A percentile compares a stretch with the other conserved stretches of the same genome.
Conservation (phyloP, 345 rosid species). For the Sisymbrium irio region DNA sequence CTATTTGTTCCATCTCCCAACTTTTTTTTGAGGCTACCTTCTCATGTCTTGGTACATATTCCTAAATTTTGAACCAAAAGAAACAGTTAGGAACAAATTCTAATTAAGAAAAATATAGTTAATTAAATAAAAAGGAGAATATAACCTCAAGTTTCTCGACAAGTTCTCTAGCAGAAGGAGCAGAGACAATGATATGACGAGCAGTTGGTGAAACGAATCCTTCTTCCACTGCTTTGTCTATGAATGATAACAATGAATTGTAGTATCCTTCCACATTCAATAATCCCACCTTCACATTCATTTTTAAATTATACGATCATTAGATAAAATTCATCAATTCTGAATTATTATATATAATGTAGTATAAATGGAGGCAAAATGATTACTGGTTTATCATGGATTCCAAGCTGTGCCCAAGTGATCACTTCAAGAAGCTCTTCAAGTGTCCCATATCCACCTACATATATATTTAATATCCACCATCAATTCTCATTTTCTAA, state of each 20-base stretch:
- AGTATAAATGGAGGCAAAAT: constrained; percentile 24
- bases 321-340: neutral
- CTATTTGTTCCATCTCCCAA: constrained; percentile 70
- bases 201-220: constrained; percentile 70
- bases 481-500: neutral
- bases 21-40: constrained; percentile 68
- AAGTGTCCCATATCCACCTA: constrained; percentile 86
- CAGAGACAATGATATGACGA: constrained; percentile 74
- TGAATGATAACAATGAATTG: constrained; percentile 66
- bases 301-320: neutral
- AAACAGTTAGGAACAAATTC: neutral
- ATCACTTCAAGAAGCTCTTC: constrained; percentile 84
- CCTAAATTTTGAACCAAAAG: constrained; percentile 37
- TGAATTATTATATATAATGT: neutral
- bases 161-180: constrained; percentile 60
- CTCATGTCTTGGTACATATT: constrained; percentile 71
- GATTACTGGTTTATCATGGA: constrained; percentile 78
- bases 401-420: constrained; percentile 89
- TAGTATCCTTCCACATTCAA: constrained; percentile 79
- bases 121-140: neutral
- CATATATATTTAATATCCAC: neutral
- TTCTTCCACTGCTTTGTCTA: constrained; percentile 81
- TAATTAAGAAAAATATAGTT: neutral
- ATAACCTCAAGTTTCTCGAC: constrained; percentile 70
- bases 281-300: constrained; percentile 60